phyloP scores from a whole-genome alignment of 129 eudicot species.

The Daucus carota region DNA sequence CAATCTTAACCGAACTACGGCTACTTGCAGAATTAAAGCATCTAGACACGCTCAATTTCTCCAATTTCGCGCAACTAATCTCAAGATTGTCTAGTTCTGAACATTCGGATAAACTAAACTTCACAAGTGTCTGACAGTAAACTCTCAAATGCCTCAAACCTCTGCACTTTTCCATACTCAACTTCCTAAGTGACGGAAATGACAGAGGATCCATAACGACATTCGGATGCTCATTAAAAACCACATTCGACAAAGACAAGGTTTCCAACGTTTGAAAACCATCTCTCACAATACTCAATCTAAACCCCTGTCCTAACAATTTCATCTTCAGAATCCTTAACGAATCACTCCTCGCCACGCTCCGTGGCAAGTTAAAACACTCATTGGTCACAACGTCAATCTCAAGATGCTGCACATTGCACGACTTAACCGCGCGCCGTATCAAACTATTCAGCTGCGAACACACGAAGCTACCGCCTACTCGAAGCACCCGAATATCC shows the following conservation, averaged over 20 bases:
- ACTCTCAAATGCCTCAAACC: conserved; percentile 38
- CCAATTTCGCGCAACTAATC: conserved; percentile 34
- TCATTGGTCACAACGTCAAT: conserved; percentile 49
- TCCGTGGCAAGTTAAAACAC: conserved; percentile 54
- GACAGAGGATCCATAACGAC: conserved; percentile 38
- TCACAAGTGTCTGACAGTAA: conserved; percentile 30
- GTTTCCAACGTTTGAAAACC: conserved; percentile 48
- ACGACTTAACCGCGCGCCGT: conserved; percentile 38
- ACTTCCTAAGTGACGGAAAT: conserved; percentile 45
- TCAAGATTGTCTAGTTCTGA: conserved; percentile 39
- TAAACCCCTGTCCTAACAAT: conserved; percentile 38
- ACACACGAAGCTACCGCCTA: conserved; percentile 37
- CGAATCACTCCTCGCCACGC: conserved; percentile 24
- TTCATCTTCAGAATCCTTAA: conserved; percentile 40
- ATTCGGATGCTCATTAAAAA: conserved; percentile 25
- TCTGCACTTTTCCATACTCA: conserved; percentile 34
- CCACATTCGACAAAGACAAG: conserved; percentile 36
- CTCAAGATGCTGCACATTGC: conserved; percentile 61
- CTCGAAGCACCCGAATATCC: conserved; percentile 38
- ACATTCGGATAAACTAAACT: conserved; percentile 41
- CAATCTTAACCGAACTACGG: conserved; percentile 33
- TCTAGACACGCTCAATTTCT: conserved; percentile 32
- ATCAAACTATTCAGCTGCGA: conserved; percentile 39
- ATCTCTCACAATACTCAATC: conserved; percentile 37
- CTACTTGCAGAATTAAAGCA: conserved; percentile 30